These are phyloP conservation scores for Hyphopichia fennica DNA, from an alignment of 1,139 yeast genomes.

Conservation along the genomic window DNA sequence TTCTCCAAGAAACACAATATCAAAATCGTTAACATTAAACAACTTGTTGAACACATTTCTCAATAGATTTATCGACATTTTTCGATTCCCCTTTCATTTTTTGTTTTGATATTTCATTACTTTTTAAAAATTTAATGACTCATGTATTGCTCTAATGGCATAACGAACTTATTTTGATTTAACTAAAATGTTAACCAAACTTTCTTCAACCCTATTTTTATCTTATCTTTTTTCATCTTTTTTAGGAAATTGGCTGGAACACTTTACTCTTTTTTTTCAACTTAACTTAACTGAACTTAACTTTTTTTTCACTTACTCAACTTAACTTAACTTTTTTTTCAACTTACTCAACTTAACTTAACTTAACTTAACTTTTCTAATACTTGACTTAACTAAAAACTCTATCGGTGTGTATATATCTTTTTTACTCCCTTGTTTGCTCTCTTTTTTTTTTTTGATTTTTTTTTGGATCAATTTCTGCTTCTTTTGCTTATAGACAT, in stretches of 20 bases:
- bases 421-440: too few relatives aligned
- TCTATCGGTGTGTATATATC: background rate
- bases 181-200: too few relatives aligned
- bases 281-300: conserved; percentile 1
- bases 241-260: too few relatives aligned
- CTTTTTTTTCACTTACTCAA: background rate
- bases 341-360: background rate
- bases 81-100: background rate
- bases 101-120: background rate
- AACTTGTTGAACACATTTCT: conserved; percentile 57
- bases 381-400: background rate
- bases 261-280: background rate
- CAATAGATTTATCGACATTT: conserved; percentile 2
- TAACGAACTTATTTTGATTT: background rate
- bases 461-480: background rate
- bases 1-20: conserved; percentile 66
- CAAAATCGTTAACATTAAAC: conserved; percentile 80
- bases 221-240: too few relatives aligned
- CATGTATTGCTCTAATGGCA: background rate
- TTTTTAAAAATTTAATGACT: background rate
- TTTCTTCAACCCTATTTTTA: background rate
- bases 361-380: background rate
- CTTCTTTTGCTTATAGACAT: background rate
- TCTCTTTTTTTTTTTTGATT: too few relatives aligned
- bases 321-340: background rate